Conservation (phyloP, 2,329 filamentous ascomycete species). For the Fusarium sp. region DNA sequence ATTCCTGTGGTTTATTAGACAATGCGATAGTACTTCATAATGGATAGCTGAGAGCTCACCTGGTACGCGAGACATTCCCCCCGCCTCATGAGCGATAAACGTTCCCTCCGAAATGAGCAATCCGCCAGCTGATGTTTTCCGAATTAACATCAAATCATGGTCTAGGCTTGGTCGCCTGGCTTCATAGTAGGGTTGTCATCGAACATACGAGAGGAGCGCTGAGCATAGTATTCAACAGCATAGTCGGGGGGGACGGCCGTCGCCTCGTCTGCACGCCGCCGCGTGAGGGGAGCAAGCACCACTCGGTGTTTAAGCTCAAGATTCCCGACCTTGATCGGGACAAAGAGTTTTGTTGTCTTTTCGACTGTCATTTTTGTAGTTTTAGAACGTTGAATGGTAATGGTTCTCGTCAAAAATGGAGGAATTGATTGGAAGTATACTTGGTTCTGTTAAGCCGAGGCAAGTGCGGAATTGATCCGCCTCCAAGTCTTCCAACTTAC, state of each 20-base stretch:
- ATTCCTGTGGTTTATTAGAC: conserved; percentile 67
- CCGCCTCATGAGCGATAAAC: conserved; percentile 56
- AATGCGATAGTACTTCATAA: not conserved
- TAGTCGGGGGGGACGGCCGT: conserved; percentile 44
- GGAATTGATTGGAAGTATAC: not conserved
- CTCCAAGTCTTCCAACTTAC: not conserved
- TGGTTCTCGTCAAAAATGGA: not conserved
- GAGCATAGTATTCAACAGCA: conserved; percentile 63
- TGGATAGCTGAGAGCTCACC: conserved; percentile 8
- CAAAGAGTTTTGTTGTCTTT: conserved; percentile 56
- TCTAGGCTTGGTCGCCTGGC: not conserved
- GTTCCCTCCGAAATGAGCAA: conserved; percentile 64
- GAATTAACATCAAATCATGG: not conserved
- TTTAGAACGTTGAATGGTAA: not conserved
- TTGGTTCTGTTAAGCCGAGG: not conserved
- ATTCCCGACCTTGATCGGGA: conserved; percentile 58
- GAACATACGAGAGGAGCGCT: conserved; percentile 56
- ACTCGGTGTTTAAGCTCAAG: conserved; percentile 60
- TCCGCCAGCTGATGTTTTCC: conserved; percentile 52
- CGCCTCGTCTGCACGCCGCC: conserved; percentile 62
- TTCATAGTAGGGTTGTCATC: not conserved
- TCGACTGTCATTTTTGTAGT: conserved; percentile 21
- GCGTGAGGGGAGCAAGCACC: conserved; percentile 71
- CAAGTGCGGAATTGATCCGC: too few species aligned
- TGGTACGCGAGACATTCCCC: conserved; percentile 50